Evolutionary conservation across 352 stramenopile genomes (phyloP).

Genomic region (Aphanomyces euteiches): DNA sequence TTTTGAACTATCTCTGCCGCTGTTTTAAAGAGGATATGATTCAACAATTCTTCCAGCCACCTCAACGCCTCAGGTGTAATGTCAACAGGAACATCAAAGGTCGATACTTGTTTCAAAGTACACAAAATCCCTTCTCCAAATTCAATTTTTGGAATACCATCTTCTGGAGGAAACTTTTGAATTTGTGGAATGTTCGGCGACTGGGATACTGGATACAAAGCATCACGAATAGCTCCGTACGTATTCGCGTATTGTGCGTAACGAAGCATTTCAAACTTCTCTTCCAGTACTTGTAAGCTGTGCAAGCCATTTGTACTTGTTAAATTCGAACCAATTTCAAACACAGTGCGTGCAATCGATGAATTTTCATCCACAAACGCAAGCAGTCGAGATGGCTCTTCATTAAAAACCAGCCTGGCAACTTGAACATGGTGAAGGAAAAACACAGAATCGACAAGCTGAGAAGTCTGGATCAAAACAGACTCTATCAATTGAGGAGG

Average conservation of each 20-base stretch:
- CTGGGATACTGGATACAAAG: not conserved
- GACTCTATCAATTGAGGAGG: not conserved
- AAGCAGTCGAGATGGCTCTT: constrained; percentile 9
- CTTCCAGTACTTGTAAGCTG: constrained; percentile 8
- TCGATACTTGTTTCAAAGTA: constrained; percentile 28
- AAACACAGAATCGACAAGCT: not conserved
- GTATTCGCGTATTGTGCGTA: not conserved
- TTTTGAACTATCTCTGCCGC: not conserved
- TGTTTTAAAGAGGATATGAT: constrained; percentile 24
- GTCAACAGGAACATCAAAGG: constrained; percentile 18
- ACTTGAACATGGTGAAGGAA: constrained; percentile 25
- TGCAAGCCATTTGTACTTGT: constrained; percentile 10
- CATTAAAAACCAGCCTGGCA: constrained; percentile 10
- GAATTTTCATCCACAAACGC: constrained; percentile 11
- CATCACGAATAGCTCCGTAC: constrained; percentile 9
- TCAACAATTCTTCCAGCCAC: constrained; percentile 24
- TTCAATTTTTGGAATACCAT: not conserved
- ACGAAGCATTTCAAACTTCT: constrained; percentile 24
- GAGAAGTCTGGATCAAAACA: constrained; percentile 3
- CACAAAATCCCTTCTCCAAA: constrained; percentile 21
- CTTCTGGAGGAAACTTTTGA: no score
- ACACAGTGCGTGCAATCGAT: constrained; percentile 13
- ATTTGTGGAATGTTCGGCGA: not conserved
- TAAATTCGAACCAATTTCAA: constrained; percentile 13
- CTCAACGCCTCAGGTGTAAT: constrained; percentile 1